Evolutionary conservation across 345 rosid species (phyloP), one percentile per base, ranked within the genome.

Genomic region (Lagerstroemia speciosa): DNA sequence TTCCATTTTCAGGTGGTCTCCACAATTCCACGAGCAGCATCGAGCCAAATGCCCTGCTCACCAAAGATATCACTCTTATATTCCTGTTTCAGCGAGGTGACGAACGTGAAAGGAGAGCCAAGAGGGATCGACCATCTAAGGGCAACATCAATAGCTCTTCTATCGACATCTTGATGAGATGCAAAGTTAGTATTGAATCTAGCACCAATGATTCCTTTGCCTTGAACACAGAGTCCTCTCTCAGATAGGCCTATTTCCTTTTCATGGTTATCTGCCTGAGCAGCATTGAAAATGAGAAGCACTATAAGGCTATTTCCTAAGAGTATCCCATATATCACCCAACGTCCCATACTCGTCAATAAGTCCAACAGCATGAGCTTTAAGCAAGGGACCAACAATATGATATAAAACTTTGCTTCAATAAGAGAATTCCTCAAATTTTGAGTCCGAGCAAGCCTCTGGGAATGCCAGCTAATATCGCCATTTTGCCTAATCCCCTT

Each of bases 391-490:
- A 92, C n/a, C 81, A 74, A 62, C 94, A 92, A 6, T 62, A 78
- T 79, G 65, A 89, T 86, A 81, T 86, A 82, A 74, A 96, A 91
- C 72, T 86, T 84, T 32, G 83, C 92, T 71, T 92, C 98, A 27
- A 78, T 86, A 57, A 92, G 89, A 45, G 98, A 92, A 82, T 92
- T 96, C 77, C 92, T 87, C 73, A 92, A 71, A 73, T 87, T 92
- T 77, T 92, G 96, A 66, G 93, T 96, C 82, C 89, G 98, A 45
- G 98, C 98, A 75, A 96, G 98, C 29, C 92, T 93, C 98, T 89
- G 96, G 27, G 98, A 92, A 24, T 94, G 96, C 98, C 93, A 92
- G 26, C 96, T 96, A 62, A 92, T 83, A 10, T 89, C 95, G 32
- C 96, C 98, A 67, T 89, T 92, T 78, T 92, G 96, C 83, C 85